Conservation (phyloP, 768 basidiomycete genomes). For the Hygrophorus russula region DNA sequence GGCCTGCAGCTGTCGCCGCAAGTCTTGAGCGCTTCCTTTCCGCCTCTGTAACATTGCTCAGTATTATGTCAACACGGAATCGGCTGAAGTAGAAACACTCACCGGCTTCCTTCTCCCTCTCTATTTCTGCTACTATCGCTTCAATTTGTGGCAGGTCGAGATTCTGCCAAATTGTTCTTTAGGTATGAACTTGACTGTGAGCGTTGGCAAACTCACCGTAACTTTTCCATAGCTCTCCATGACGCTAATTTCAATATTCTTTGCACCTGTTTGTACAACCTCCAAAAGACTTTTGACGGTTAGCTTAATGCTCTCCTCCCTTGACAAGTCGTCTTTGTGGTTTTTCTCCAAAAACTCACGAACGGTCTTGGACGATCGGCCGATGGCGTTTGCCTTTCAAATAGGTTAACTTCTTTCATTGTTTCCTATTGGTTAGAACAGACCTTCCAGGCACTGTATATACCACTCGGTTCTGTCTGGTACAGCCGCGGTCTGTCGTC, state of each 20-base stretch:
- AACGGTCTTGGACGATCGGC: constrained; percentile 95
- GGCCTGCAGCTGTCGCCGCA: constrained; percentile 85
- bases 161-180: constrained; percentile 38
- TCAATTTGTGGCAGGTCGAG: constrained; percentile 84
- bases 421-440: constrained; percentile 4
- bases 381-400: constrained; percentile 87
- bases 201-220: constrained; percentile 46
- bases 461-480: constrained; percentile 96
- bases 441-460: constrained; percentile 98
- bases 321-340: constrained; percentile 79
- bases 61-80: background rate
- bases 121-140: constrained; percentile 84
- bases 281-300: constrained; percentile 93
- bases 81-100: constrained; percentile 13
- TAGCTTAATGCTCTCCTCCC: constrained; percentile 88
- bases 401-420: background rate
- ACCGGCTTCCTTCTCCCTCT: constrained; percentile 96
- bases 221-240: constrained; percentile 95
- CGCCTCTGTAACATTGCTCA: constrained; percentile 48
- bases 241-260: constrained; percentile 98
- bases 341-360: constrained; percentile 99
- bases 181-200: constrained; percentile 1
- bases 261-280: constrained; percentile 99
- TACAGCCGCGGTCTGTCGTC: constrained; percentile 83
- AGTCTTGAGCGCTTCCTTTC: constrained; percentile 86